Percentiles rank a stretch among this genome's conserved stretches.
Conservation (phyloP, 768 basidiomycete genomes). For the Royoungia palumana region DNA sequence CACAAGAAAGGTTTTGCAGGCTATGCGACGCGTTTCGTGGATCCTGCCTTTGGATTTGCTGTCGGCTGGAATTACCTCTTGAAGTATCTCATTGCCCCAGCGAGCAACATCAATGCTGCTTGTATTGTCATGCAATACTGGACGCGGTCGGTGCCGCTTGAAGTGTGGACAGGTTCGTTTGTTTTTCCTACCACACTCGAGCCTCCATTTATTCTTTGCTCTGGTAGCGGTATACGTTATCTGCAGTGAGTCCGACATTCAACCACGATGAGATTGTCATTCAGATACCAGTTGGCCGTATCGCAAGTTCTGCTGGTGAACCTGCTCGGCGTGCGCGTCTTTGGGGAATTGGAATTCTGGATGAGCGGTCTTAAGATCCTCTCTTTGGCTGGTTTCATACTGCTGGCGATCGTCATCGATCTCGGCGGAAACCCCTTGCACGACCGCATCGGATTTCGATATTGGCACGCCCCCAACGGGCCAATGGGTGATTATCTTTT, state of each 20-base stretch:
- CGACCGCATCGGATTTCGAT: conserved; percentile 38
- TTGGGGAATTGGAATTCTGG: conserved; percentile 76
- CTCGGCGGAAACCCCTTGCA: conserved; percentile 47
- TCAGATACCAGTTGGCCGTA: neutral
- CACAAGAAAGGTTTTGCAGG: conserved; percentile 62
- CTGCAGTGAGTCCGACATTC: neutral
- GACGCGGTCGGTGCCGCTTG: conserved; percentile 2
- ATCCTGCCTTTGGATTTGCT: conserved; percentile 67
- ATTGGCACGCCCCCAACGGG: conserved; percentile 48
- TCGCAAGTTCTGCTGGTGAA: conserved; percentile 35
- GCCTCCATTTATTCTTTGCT: neutral
- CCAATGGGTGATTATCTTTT: conserved; percentile 56
- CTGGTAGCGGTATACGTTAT: neutral
- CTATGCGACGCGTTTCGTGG: conserved; percentile 66
- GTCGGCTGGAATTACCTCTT: conserved; percentile 48
- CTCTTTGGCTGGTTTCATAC: conserved; percentile 22
- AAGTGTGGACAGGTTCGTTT: conserved; percentile 6
- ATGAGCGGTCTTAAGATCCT: conserved; percentile 66
- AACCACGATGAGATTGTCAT: neutral
- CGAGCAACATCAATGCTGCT: conserved; percentile 64
- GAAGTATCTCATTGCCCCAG: conserved; percentile 65
- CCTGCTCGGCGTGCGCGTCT: conserved; percentile 61
- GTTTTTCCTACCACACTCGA: neutral
- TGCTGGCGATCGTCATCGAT: conserved; percentile 49
- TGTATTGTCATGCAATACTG: conserved; percentile 4